These are phyloP conservation scores for Cladochytrium replicatum DNA, from an alignment of 192 early-diverging fungal genomes.

Conservation along the genomic window DNA sequence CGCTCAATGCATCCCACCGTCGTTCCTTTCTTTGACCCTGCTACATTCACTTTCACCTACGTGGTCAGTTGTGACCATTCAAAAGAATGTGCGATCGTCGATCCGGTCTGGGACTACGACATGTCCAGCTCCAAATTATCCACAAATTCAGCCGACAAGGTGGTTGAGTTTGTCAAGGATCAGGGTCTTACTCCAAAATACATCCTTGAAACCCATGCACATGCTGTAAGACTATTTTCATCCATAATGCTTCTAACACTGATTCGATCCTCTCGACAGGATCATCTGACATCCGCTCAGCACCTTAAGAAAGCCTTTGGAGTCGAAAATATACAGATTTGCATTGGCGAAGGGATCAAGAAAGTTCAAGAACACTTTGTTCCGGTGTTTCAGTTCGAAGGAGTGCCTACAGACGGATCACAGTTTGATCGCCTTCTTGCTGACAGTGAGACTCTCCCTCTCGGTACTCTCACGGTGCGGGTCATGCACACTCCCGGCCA, in stretches of 20 bases:
- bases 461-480: neutral
- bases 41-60: constrained; percentile 1
- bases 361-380: constrained; percentile 13
- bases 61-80: neutral
- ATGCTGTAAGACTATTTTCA: constrained; percentile 11
- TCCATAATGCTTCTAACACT: neutral
- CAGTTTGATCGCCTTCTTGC: constrained; percentile 18
- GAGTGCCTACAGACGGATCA: constrained; percentile 5
- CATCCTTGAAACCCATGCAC: constrained; percentile 23
- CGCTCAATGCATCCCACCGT: no score
- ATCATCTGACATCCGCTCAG: constrained; percentile 17
- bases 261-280: constrained; percentile 3
- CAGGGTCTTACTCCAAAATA: neutral
- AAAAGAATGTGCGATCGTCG: neutral
- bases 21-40: neutral
- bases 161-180: constrained; percentile 4
- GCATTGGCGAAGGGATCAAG: constrained; percentile 13
- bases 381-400: constrained; percentile 1
- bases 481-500: constrained; percentile 18
- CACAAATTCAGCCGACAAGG: constrained; percentile 7
- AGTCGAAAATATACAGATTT: constrained; percentile 3
- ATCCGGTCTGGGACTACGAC: constrained; percentile 17
- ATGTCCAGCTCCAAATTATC: neutral
- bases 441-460: constrained; percentile 7
- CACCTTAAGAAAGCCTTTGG: constrained; percentile 17